A percentile compares a stretch with the other conserved stretches of the same genome.
phyloP scores from a whole-genome alignment of 257 asterid species.

The Scutellaria minor region DNA sequence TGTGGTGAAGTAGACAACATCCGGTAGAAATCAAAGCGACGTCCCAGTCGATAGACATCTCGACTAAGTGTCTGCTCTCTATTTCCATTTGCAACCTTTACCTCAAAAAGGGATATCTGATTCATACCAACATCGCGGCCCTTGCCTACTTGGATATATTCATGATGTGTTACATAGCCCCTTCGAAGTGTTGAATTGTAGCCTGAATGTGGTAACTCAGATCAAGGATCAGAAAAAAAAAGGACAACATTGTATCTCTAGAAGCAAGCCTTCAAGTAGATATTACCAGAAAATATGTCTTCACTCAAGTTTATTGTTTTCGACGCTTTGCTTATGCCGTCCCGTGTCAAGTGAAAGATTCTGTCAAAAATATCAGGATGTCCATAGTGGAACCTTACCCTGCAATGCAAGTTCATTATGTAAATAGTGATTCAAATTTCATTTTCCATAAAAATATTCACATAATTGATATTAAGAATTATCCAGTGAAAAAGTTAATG shows the following conservation, averaged over 20 bases:
- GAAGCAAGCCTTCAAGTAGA: neutral
- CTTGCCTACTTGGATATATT: conserved; percentile 97
- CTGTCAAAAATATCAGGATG: conserved; percentile 98
- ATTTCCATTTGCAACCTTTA: conserved; percentile 95
- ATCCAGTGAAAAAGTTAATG: too few species aligned
- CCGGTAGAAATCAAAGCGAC: conserved; percentile 92
- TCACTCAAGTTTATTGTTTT: conserved; percentile 92
- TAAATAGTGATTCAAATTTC: too few species aligned
- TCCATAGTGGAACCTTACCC: conserved; percentile 99
- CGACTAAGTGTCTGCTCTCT: conserved; percentile 99
- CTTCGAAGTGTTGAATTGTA: conserved; percentile 90
- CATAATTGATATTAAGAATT: too few species aligned
- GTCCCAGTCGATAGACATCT: conserved; percentile 95
- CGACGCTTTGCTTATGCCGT: conserved; percentile 99
- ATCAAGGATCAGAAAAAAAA: conserved; percentile 34
- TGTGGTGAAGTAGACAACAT: conserved; percentile 99
- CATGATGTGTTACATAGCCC: conserved; percentile 94
- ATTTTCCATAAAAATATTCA: too few species aligned
- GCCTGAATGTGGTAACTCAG: conserved; percentile 56
- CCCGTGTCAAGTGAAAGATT: conserved; percentile 91
- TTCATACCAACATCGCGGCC: conserved; percentile 99
- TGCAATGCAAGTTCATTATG: conserved; percentile 37
- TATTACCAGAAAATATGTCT: conserved; percentile 89
- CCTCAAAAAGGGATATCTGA: conserved; percentile 95
- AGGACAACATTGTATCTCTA: neutral